Conservation (phyloP, 352 stramenopile genomes). For the Thalassiosira hispida region DNA sequence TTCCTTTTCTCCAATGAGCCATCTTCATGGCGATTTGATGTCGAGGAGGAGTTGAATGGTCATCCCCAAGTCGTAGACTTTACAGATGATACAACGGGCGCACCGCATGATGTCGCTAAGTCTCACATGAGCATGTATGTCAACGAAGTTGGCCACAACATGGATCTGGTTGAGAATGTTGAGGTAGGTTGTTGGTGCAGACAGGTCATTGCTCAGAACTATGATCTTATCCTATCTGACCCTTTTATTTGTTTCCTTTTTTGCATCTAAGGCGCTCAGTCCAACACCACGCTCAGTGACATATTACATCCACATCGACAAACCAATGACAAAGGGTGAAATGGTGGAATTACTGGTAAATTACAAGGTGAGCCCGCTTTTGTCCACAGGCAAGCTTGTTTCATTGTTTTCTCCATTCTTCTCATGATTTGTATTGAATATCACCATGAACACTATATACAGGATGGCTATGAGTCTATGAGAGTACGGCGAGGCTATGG, state of each 20-base stretch:
- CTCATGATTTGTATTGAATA: constrained; percentile 11
- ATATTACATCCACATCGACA: constrained; percentile 61
- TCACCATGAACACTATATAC: background rate
- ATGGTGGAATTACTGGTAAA: constrained; percentile 72
- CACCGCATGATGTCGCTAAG: constrained; percentile 59
- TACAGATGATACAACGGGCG: constrained; percentile 71
- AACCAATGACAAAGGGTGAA: constrained; percentile 69
- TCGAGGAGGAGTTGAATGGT: constrained; percentile 45
- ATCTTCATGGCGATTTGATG: constrained; percentile 56
- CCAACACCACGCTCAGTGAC: constrained; percentile 41
- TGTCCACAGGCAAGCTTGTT: background rate
- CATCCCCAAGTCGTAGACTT: constrained; percentile 70
- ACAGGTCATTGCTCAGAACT: constrained; percentile 18
- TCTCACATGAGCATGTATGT: constrained; percentile 72
- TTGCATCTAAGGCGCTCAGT: constrained; percentile 1
- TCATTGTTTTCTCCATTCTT: background rate
- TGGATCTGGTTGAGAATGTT: constrained; percentile 62
- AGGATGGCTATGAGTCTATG: constrained; percentile 53
- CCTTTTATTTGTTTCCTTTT: background rate
- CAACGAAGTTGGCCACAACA: constrained; percentile 76
- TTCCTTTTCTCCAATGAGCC: constrained; percentile 68
- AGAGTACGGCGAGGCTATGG: constrained; percentile 73
- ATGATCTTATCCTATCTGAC: background rate
- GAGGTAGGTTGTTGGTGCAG: background rate
- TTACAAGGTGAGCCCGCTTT: constrained; percentile 46